Evolutionary conservation across 2,329 filamentous ascomycete species (phyloP).

Genomic region (Apiospora kogelbergensis): DNA sequence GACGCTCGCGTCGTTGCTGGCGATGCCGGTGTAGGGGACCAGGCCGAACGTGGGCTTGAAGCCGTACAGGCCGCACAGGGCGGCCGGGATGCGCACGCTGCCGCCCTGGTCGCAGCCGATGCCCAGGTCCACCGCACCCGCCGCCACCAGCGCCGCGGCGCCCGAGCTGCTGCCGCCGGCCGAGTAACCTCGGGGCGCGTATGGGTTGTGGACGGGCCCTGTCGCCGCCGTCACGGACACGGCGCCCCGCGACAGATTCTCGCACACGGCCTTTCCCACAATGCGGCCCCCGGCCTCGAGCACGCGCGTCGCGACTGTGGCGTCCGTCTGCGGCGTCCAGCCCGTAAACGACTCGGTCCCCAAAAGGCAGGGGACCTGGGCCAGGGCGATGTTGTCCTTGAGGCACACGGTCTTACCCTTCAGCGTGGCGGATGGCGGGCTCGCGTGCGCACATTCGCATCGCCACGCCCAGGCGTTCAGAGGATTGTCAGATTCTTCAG

Average conservation of each 20-base stretch:
- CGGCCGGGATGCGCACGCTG: conserved; percentile 32
- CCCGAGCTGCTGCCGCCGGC: conserved; percentile 49
- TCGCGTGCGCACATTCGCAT: conserved; percentile 34
- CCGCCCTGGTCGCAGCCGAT: conserved; percentile 36
- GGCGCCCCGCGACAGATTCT: conserved; percentile 44
- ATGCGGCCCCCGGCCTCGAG: conserved; percentile 42
- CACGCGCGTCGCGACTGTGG: conserved; percentile 42
- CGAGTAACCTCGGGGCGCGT: conserved; percentile 39
- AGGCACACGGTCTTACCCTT: conserved; percentile 41
- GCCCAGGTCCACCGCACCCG: conserved; percentile 30
- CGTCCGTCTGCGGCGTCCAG: conserved; percentile 40
- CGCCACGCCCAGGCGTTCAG: conserved; percentile 44
- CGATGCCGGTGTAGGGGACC: conserved; percentile 35
- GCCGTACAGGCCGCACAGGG: conserved; percentile 31
- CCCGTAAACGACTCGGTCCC: conserved; percentile 41
- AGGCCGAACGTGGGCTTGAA: conserved; percentile 34
- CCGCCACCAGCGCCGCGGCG: conserved; percentile 41
- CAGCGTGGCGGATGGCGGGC: conserved; percentile 29
- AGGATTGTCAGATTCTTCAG: conserved; percentile 32
- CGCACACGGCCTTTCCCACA: conserved; percentile 43
- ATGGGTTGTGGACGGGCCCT: conserved; percentile 47
- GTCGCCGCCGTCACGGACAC: conserved; percentile 43
- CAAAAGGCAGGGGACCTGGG: conserved; percentile 42
- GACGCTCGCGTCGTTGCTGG: conserved; percentile 27
- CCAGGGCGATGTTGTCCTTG: conserved; percentile 49